Conservation (phyloP, 2,329 filamentous ascomycete genomes). For the Exophiala bonariae region DNA sequence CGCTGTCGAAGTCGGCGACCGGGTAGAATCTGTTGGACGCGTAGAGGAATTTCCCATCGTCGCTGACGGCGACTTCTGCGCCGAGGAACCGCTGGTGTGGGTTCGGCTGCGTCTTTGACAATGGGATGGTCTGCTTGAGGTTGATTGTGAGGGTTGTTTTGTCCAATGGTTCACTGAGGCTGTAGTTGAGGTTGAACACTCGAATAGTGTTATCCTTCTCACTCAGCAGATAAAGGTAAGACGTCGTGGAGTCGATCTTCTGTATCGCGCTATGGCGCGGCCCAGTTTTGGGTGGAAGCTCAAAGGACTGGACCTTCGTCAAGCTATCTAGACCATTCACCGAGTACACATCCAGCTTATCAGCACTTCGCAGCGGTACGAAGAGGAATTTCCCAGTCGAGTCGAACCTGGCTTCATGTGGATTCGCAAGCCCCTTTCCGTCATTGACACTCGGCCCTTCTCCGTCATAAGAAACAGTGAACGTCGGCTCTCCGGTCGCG, state of each 20-base stretch:
- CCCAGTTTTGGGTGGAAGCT: no score
- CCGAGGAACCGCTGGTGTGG: conserved; percentile 8
- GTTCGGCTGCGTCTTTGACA: conserved; percentile 5
- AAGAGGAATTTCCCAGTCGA: no score
- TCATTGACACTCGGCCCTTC: no score
- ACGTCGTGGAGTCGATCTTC: conserved; percentile 1
- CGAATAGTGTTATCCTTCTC: conserved; percentile 19
- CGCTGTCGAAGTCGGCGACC: no score
- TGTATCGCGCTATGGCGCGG: conserved; percentile 2
- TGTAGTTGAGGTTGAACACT: conserved; percentile 5
- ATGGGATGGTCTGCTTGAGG: conserved; percentile 3
- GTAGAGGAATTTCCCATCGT: conserved; percentile 17
- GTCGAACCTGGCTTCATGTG: no score
- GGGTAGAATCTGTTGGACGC: conserved; percentile 6
- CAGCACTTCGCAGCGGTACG: no score
- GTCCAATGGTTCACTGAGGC: no score
- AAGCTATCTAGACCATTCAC: no score
- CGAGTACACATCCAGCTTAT: no score
- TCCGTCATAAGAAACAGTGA: neutral
- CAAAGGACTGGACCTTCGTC: no score
- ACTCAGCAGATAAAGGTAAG: conserved; percentile 15
- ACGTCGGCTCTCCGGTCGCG: no score
- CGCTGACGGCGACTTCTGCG: conserved; percentile 11
- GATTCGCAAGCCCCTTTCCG: no score
- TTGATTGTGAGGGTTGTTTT: conserved; percentile 1